A percentile compares a stretch with the other conserved stretches of the same genome.
phyloP scores from a whole-genome alignment of 2,329 filamentous ascomycete genomes.

The Monilinia fructicola region DNA sequence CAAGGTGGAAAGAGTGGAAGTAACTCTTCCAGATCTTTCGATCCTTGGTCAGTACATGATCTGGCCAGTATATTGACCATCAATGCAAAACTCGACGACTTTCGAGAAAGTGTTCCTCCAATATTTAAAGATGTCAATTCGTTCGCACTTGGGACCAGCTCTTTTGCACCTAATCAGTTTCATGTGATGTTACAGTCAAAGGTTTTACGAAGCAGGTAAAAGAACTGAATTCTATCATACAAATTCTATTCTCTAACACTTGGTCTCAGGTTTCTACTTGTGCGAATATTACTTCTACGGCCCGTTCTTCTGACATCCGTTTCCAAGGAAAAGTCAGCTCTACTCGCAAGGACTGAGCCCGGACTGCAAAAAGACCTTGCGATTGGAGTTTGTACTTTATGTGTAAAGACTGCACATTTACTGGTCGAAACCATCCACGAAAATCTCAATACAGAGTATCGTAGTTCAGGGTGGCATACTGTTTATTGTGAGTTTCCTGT shows the following conservation, averaged over 20 bases:
- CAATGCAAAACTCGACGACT: conserved; percentile 28
- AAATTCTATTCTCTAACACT: not conserved
- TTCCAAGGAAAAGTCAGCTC: not conserved
- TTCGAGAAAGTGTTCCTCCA: conserved; percentile 24
- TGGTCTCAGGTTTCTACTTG: conserved; percentile 4
- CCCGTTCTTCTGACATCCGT: conserved; percentile 10
- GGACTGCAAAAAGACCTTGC: conserved; percentile 13
- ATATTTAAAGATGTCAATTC: conserved; percentile 22
- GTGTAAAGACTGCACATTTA: conserved; percentile 27
- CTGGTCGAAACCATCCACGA: conserved; percentile 24
- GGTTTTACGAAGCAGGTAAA: conserved; percentile 28
- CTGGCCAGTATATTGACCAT: conserved; percentile 25
- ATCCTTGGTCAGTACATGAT: conserved; percentile 16
- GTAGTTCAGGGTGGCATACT: conserved; percentile 30
- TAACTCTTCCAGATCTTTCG: not conserved
- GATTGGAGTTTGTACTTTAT: conserved; percentile 25
- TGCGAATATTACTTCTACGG: conserved; percentile 17
- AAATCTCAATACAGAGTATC: conserved; percentile 23
- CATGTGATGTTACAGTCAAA: conserved; percentile 26
- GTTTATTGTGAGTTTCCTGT: conserved; percentile 29
- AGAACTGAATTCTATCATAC: not conserved
- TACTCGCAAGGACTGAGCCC: not conserved
- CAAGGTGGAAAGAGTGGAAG: conserved; percentile 14
- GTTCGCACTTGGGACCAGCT: not conserved
- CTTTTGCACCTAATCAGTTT: not conserved